These are phyloP conservation scores for Chimonanthus praecox DNA, from an alignment of 164 flowering plant species.

Conservation along the genomic window DNA sequence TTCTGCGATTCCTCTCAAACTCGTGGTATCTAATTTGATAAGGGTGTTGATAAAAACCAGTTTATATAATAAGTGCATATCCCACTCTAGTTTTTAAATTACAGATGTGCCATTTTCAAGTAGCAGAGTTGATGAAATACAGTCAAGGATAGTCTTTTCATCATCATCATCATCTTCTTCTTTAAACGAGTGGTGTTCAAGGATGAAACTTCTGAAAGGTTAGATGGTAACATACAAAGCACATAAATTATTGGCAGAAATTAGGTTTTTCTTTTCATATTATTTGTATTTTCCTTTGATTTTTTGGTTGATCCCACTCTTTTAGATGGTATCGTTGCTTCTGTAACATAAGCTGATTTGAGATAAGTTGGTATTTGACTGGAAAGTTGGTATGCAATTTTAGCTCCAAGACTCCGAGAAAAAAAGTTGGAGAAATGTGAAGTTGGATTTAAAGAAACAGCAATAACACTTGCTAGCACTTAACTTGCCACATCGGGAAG, in stretches of 20 bases:
- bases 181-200: too few relatives aligned
- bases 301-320: background rate
- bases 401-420: too few relatives aligned
- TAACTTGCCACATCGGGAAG: background rate
- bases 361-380: too few relatives aligned
- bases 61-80: background rate
- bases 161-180: too few relatives aligned
- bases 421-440: background rate
- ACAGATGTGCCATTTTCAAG: background rate
- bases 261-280: background rate
- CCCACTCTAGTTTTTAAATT: background rate
- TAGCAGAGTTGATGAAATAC: background rate
- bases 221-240: background rate
- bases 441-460: background rate
- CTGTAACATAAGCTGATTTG: background rate
- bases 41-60: background rate
- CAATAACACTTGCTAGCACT: background rate
- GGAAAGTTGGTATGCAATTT: too few relatives aligned
- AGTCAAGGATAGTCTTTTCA: too few relatives aligned
- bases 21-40: background rate
- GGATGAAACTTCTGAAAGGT: background rate
- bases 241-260: background rate
- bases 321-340: too few relatives aligned
- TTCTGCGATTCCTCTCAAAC: background rate
- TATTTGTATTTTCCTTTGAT: background rate